Percentiles rank a stretch among this genome's conserved stretches.
Evolutionary conservation across 768 basidiomycete species (phyloP).

Genomic region (Tubosaeta sp.): DNA sequence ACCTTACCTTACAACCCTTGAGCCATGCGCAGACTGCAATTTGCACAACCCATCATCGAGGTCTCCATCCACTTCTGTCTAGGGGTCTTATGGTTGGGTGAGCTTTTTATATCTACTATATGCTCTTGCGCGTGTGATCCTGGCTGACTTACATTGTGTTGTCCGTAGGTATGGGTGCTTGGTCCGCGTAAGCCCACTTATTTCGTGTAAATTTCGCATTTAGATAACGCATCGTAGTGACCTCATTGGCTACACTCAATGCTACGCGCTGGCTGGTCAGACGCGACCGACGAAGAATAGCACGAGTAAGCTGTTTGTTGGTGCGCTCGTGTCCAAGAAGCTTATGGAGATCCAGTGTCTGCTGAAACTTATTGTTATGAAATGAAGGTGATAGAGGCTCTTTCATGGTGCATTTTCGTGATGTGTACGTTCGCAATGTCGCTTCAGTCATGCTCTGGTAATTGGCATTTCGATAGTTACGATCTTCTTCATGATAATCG

Average conservation of each 20-base stretch:
- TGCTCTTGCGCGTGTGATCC: background rate
- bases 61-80: slow-evolving; percentile 50
- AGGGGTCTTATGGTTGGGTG: slow-evolving; percentile 67
- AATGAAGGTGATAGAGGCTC: slow-evolving; percentile 74
- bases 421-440: slow-evolving; percentile 34
- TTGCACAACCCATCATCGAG: slow-evolving; percentile 65
- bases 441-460: slow-evolving; percentile 1
- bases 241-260: slow-evolving; percentile 62
- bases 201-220: background rate
- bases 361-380: slow-evolving; percentile 62
- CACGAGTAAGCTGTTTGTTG: slow-evolving; percentile 39
- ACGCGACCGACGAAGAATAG: slow-evolving; percentile 49
- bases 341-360: slow-evolving; percentile 42
- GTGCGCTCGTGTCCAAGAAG: background rate
- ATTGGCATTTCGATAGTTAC: slow-evolving; percentile 28
- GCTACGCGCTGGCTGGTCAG: slow-evolving; percentile 45
- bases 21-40: slow-evolving; percentile 49
- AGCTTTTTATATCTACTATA: slow-evolving; percentile 16
- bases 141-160: slow-evolving; percentile 3
- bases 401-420: slow-evolving; percentile 72
- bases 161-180: slow-evolving; percentile 63
- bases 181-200: slow-evolving; percentile 53
- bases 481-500: slow-evolving; percentile 51
- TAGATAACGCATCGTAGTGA: slow-evolving; percentile 43
- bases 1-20: background rate